These are phyloP conservation scores for Leccinum brunneo-olivaceum DNA, from an alignment of 1,284 basidiomycete genomes.

Conservation along the genomic window DNA sequence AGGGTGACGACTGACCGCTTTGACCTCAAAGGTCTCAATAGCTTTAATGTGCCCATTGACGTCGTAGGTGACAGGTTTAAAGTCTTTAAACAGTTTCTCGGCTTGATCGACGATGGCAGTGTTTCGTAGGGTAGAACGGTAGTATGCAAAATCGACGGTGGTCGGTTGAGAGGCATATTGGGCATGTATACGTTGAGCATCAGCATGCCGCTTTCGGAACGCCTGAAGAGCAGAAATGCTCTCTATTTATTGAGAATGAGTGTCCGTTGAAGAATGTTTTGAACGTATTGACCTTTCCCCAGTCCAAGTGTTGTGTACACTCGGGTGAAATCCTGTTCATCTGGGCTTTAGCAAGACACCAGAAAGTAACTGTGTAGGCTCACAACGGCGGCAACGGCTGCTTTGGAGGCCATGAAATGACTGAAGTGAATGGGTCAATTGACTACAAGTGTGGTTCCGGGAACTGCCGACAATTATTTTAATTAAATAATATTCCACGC, in stretches of 20 bases:
- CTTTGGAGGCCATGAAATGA: slow-evolving; percentile 70
- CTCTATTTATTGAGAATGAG: slow-evolving; percentile 44
- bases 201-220: slow-evolving; percentile 93
- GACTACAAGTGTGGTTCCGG: slow-evolving; percentile 15
- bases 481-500: no score
- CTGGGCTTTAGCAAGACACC: slow-evolving; percentile 9
- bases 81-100: slow-evolving; percentile 83
- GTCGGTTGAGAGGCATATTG: slow-evolving; percentile 71
- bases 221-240: slow-evolving; percentile 85
- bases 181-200: slow-evolving; percentile 75
- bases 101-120: slow-evolving; percentile 87
- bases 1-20: slow-evolving; percentile 68
- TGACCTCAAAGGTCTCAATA: slow-evolving; percentile 94
- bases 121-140: slow-evolving; percentile 91
- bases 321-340: slow-evolving; percentile 79
- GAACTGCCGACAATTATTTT: slow-evolving; percentile 25
- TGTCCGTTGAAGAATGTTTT: not conserved
- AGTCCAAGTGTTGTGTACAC: slow-evolving; percentile 88
- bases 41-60: slow-evolving; percentile 88
- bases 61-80: slow-evolving; percentile 98
- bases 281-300: slow-evolving; percentile 69
- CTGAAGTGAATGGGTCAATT: slow-evolving; percentile 3
- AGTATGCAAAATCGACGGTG: slow-evolving; percentile 85
- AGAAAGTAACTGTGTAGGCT: slow-evolving; percentile 20
- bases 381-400: slow-evolving; percentile 73